Evolutionary conservation across 352 stramenopile genomes (phyloP).

Genomic region (Pythium aphanidermatum): DNA sequence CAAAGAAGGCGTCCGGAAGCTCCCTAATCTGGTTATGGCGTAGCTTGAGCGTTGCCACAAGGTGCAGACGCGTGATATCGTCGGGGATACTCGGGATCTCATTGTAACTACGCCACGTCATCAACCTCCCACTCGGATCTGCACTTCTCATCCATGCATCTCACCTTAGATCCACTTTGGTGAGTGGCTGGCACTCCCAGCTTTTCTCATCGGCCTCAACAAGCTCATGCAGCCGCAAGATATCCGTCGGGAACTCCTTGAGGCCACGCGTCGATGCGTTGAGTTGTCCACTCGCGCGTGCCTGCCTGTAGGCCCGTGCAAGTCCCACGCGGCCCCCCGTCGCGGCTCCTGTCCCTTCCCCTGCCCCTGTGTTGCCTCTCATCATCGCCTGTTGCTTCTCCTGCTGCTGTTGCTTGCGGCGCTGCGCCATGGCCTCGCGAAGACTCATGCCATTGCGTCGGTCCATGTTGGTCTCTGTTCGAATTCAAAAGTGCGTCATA

Average conservation of each 20-base stretch:
- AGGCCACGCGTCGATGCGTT: constrained; percentile 60
- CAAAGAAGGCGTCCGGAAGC: constrained; percentile 52
- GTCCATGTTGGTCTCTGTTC: constrained; percentile 22
- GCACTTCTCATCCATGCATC: neutral
- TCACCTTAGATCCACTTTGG: constrained; percentile 71
- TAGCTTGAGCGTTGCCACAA: constrained; percentile 61
- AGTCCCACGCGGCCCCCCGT: constrained; percentile 6
- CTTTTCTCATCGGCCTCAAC: constrained; percentile 61
- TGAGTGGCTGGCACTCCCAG: constrained; percentile 63
- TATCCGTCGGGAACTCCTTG: constrained; percentile 41
- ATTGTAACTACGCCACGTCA: constrained; percentile 47
- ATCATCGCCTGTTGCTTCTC: neutral
- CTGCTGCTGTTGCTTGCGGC: constrained; percentile 5
- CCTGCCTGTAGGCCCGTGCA: constrained; percentile 38
- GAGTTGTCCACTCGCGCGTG: constrained; percentile 45
- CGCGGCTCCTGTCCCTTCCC: neutral
- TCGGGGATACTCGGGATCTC: constrained; percentile 50
- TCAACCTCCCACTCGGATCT: neutral
- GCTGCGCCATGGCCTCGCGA: constrained; percentile 33
- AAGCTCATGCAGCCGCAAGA: constrained; percentile 56
- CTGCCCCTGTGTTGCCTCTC: neutral
- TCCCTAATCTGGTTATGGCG: constrained; percentile 56
- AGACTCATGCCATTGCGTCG: constrained; percentile 30
- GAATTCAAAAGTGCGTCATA: constrained; percentile 7
- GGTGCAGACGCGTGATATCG: constrained; percentile 39